A percentile compares a stretch with the other conserved stretches of the same genome.
These are phyloP conservation scores for Solanum paucissectum DNA, from an alignment of 257 asterid species.

Conservation along the genomic window DNA sequence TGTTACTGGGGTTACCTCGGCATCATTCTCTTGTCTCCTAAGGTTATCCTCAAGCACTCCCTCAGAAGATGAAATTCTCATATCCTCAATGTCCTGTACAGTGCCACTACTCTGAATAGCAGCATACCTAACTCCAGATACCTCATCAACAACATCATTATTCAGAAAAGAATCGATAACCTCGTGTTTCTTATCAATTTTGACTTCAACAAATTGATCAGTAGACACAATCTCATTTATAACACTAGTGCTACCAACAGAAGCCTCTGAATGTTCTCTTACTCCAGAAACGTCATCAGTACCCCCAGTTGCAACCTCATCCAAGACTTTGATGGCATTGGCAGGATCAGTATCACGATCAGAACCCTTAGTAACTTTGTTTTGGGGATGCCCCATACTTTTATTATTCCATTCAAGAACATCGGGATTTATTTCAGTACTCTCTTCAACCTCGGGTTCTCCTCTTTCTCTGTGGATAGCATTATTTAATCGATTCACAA, in stretches of 20 bases:
- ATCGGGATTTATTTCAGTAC: background rate
- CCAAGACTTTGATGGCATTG: background rate
- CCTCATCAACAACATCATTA: background rate
- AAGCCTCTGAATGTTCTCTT: background rate
- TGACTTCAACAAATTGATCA: background rate
- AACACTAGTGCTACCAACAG: background rate
- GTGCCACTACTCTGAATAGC: background rate
- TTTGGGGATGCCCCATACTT: background rate
- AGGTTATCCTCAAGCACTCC: background rate
- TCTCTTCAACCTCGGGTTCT: background rate
- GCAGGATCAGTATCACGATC: background rate
- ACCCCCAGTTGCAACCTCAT: background rate
- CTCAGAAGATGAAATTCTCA: background rate
- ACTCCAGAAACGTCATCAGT: background rate
- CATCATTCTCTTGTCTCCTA: background rate
- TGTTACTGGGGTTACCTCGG: background rate
- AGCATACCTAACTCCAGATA: background rate
- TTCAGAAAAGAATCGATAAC: background rate
- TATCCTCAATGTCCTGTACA: background rate
- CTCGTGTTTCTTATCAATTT: background rate
- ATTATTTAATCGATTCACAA: slow-evolving; percentile 21
- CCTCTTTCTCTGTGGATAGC: slow-evolving; percentile 12
- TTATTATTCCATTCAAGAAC: background rate
- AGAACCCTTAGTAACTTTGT: background rate
- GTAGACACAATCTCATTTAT: background rate